Base-by-base conservation (phyloP, 225 moss, liverwort and hornwort genomes). In the Polytrichum commune region DNA sequence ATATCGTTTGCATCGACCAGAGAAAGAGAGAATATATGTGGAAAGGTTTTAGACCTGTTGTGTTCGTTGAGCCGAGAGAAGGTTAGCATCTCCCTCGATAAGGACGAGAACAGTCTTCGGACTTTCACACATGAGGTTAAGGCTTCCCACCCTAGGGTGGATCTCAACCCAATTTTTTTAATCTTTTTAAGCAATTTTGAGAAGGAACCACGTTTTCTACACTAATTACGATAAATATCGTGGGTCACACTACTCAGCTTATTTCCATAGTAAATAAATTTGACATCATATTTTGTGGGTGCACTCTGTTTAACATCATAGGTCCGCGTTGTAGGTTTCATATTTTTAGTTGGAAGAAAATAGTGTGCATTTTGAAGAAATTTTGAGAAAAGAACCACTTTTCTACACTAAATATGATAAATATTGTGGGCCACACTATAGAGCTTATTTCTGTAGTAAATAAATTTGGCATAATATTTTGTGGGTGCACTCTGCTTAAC, bases 71-170 rank as follows among this genome's bases (percentile, higher is more conserved):
- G 80, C 68, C 75, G 76, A 76, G 80, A 80, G 80, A 76, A 76
- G 75, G 75, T 80, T 80, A 76, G 76, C 81, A 76, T 76, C 81
- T 68, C 81, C 81, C 81, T 81, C 72, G 73, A 77, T 76, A 81
- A 81, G 81, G 81, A 81, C 69, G 81, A 73, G 77, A 77, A 73
- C 26, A 73, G 81, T 64, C 81, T 81, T 69, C 81, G 77, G 81
- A 46, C 68, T 69, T 76, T 57, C 69, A 22, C 30, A 67, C 54
- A 68, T 76, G 63, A 72, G 80, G 76, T 80, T 80, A 80, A 80
- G 75, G 80, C 80, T 75, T 71, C 60, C 80, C 57, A 70, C 67
- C 26, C 5, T 13, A 29, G 63, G 27, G 27, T 63, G 63, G 63
- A 63, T 63, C 28, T 63, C 63, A 29, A 60, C 72, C 26, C 19